Conservation (phyloP, 2,329 filamentous ascomycete species). For the Exutisphaerella laricina region DNA sequence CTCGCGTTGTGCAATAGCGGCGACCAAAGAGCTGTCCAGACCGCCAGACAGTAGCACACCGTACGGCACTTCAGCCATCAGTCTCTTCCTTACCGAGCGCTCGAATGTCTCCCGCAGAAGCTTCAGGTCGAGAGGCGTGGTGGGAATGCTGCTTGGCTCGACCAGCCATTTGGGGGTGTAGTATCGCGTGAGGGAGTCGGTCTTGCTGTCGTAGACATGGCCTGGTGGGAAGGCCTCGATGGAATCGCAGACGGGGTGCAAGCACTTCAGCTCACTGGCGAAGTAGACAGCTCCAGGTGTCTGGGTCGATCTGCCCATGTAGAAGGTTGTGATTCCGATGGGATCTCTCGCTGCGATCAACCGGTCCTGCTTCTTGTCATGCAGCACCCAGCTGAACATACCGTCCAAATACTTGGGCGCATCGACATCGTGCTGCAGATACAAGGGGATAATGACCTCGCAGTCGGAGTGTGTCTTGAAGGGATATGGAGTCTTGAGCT, state of each 20-base stretch:
- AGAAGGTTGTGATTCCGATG: conserved; percentile 95
- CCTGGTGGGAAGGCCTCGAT: conserved; percentile 92
- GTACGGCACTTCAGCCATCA: conserved; percentile 99
- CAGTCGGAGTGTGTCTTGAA: conserved; percentile 99
- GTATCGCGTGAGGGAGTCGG: conserved; percentile 77
- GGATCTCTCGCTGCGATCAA: conserved; percentile 92
- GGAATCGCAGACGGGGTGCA: conserved; percentile 91
- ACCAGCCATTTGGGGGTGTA: conserved; percentile 84
- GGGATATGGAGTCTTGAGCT: conserved; percentile 74
- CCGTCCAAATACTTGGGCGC: conserved; percentile 91
- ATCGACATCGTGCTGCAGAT: conserved; percentile 85
- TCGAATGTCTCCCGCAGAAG: conserved; percentile 75
- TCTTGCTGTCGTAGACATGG: conserved; percentile 93
- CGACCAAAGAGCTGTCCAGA: conserved; percentile 90
- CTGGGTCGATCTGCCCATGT: conserved; percentile 81
- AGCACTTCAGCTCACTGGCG: conserved; percentile 90
- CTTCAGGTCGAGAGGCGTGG: conserved; percentile 77
- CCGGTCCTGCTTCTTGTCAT: conserved; percentile 90
- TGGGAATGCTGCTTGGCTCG: conserved; percentile 72
- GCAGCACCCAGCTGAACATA: conserved; percentile 99
- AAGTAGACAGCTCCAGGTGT: conserved; percentile 87
- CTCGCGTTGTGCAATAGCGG: conserved; percentile 91
- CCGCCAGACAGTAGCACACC: conserved; percentile 93
- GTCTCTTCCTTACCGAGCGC: conserved; percentile 85
- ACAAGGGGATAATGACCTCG: conserved; percentile 97